phyloP scores from a whole-genome alignment of 2,329 filamentous ascomycete species.

The Cordyceps tenuipes region DNA sequence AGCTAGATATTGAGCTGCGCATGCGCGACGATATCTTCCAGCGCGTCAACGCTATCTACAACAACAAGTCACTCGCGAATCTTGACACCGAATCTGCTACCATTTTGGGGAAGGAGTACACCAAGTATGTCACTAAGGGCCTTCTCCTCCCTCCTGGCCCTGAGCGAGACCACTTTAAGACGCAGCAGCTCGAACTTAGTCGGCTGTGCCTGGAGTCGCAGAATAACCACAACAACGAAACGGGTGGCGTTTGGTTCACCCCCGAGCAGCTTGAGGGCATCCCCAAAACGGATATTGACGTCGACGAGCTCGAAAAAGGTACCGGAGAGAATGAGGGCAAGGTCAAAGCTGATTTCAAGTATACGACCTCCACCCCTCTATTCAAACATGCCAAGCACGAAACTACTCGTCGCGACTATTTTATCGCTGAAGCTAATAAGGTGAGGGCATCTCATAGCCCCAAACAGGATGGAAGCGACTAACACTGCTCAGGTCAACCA shows the following conservation, averaged over 20 bases:
- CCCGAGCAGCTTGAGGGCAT: constrained; percentile 66
- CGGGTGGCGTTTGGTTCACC: constrained; percentile 72
- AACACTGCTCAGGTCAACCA: constrained; percentile 45
- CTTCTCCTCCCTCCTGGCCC: constrained; percentile 61
- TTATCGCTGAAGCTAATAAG: constrained; percentile 74
- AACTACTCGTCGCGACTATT: constrained; percentile 59
- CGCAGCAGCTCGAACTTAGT: constrained; percentile 73
- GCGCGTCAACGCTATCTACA: constrained; percentile 51
- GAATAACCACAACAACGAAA: constrained; percentile 77
- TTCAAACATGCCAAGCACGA: constrained; percentile 68
- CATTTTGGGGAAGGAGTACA: constrained; percentile 70
- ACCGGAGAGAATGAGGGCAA: constrained; percentile 64
- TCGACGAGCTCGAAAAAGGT: constrained; percentile 61
- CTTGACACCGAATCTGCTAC: constrained; percentile 62
- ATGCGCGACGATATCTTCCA: constrained; percentile 79
- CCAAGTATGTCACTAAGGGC: constrained; percentile 69
- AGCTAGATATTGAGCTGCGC: constrained; percentile 67
- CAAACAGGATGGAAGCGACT: background rate
- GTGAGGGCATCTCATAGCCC: constrained; percentile 22
- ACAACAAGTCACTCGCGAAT: constrained; percentile 40
- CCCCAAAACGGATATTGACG: constrained; percentile 57
- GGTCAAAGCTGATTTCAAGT: constrained; percentile 72
- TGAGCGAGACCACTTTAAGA: constrained; percentile 72
- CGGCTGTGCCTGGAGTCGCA: constrained; percentile 67
- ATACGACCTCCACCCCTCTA: constrained; percentile 70